These are phyloP conservation scores for Zalaria sp. DNA, from an alignment of 2,329 filamentous ascomycete species.

Conservation along the genomic window DNA sequence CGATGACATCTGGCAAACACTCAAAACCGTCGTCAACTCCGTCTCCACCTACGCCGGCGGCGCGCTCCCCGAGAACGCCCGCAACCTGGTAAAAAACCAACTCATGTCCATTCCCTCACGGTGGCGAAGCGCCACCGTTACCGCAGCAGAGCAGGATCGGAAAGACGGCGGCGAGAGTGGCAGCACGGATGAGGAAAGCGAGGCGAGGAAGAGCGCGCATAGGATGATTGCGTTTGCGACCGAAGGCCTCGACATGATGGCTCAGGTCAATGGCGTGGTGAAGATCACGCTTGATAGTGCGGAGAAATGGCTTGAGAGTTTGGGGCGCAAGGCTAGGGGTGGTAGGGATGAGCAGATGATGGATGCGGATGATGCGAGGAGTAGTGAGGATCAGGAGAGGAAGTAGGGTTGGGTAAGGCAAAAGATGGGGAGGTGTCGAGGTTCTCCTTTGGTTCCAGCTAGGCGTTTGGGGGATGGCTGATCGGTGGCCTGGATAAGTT, in stretches of 20 bases:
- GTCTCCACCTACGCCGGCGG: constrained; percentile 88
- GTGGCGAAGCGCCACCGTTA: constrained; percentile 51
- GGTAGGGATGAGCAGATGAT: constrained; percentile 5
- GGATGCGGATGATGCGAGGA: constrained; percentile 4
- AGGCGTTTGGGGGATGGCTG: too few relatives aligned
- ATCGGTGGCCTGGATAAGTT: too few relatives aligned
- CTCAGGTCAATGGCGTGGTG: constrained; percentile 74
- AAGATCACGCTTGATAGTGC: constrained; percentile 83
- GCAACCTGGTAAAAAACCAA: constrained; percentile 68
- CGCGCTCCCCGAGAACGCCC: constrained; percentile 77
- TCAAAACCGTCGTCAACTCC: constrained; percentile 69
- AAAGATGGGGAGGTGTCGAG: too few relatives aligned
- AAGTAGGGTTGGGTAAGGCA: background rate
- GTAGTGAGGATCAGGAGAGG: background rate
- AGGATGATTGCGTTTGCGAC: constrained; percentile 73
- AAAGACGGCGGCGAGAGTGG: constrained; percentile 8
- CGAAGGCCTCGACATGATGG: constrained; percentile 89
- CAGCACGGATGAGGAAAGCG: constrained; percentile 20
- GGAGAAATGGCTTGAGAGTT: constrained; percentile 70
- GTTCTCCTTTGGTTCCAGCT: too few relatives aligned
- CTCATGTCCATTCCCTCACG: constrained; percentile 72
- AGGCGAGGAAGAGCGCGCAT: constrained; percentile 47
- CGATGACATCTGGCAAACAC: constrained; percentile 32
- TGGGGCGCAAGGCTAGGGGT: constrained; percentile 1
- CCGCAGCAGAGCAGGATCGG: constrained; percentile 15